Base-by-base conservation (phyloP, 2,329 filamentous ascomycete genomes). In the Xylaria sp. region DNA sequence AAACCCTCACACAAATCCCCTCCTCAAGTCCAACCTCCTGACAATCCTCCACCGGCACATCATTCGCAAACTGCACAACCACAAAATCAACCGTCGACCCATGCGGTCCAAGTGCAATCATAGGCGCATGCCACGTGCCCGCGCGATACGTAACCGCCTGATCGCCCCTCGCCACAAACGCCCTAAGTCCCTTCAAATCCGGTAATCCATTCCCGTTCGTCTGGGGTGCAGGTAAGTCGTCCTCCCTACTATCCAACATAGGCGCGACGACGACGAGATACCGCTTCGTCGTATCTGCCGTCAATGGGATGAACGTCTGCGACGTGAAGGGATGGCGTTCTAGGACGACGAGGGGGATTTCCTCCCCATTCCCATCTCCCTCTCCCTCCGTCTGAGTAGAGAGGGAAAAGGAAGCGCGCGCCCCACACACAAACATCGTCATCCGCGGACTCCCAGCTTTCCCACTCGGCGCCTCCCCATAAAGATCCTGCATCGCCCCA, bases 91-190 rank as follows among this genome's bases (percentile, higher is more conserved):
- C 79, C 18, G 86, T 80, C 30, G 77, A 76, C 1, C 76, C 79
- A 1, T 68, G 58, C 2, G 71, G 64, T 0, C 92, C 92, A 53
- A 97, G 75, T 13, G 91, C 92, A 11, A 92, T 89, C 93, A 99
- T 97, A 0, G 94, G 94, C 62, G 93, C 92, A 78, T 99, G 94
- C 84, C 93, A 99, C 57, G 92, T 97, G 4, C 91, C 94, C 1
- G 90, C 86, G 1, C 84, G 91, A 73, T 97, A 99, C 2, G 92
- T 97, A 11, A 99, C 91, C 9, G 91, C 92, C 76, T 96, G 91
- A 23, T 82, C 80, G 2, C 85, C 87, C 54, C 81, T 83, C 1
- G 90, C 92, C 57, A 95, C 76, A 72, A 97, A 99, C 0, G 92
- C 93, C 66, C 80, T 82, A 46, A 96, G 68, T 7, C 83, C 80